Base-by-base conservation (phyloP, 2,329 filamentous ascomycete species). In the Clonostachys chloroleuca region DNA sequence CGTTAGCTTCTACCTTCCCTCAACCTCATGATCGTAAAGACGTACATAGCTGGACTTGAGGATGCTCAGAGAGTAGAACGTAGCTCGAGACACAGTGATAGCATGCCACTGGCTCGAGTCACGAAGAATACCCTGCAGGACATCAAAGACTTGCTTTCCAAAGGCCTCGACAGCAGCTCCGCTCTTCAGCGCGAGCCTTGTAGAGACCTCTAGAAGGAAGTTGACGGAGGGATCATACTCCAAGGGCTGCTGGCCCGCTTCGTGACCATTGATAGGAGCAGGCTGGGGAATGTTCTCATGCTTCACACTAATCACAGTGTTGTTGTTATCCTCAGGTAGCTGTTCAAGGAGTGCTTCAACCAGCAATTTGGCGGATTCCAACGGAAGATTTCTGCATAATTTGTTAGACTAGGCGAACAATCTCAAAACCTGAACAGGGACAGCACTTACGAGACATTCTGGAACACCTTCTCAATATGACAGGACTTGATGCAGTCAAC, bases 401-500 rank as follows among this genome's bases (percentile, higher is more conserved):
- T 30, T 10, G 24, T 30, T 10, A 30, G 24, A 30, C 24, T 9
- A 30, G 24, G 8, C 9, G 24, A 30, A 30, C 24, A 30, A 30
- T 30, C 24, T 30, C 9, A 30, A 30, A 30, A 10, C 4, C 24
- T 30, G 24, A 14, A 34, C 24, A 34, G 45, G 41, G 12, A 47
- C 14, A 18, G 5, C 44, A 72, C 81, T 75, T 72, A 90, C 84
- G 81, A 79, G 52, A 97, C 85, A 59, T 96, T 95, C 12, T 81
- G 77, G 55, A 97, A 84, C 4, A 97, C 83, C 52, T 87, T 83
- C 49, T 85, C 83, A 60, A 97, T 86, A 47, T 87, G 84, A 63
- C 94, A 99, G 41, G 90, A 87, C 56, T 89, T 92, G 40, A 99
- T 84, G 59, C 92, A 99, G 63, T 97, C 94, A 4, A 96, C 88